phyloP scores from a whole-genome alignment of 2,329 filamentous ascomycete species.

The Blastomyces parvus region DNA sequence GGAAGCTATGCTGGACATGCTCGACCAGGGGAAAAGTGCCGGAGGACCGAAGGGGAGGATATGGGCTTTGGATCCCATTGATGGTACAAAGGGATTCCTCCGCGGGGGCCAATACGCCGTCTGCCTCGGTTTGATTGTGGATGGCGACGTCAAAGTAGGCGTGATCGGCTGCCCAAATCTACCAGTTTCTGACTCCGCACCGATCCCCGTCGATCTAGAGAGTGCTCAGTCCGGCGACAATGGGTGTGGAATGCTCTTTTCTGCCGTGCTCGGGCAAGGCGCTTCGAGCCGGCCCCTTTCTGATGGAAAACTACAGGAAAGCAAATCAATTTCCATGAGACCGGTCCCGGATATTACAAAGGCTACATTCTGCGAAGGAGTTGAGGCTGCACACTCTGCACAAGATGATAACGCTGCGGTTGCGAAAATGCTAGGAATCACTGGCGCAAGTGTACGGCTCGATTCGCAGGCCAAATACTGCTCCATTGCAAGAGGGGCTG shows the following conservation, averaged over 20 bases:
- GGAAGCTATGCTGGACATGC: slow-evolving; percentile 51
- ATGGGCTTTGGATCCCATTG: slow-evolving; percentile 95
- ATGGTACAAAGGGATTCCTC: slow-evolving; percentile 95
- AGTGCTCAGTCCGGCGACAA: slow-evolving; percentile 62
- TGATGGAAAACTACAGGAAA: slow-evolving; percentile 33
- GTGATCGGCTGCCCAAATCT: slow-evolving; percentile 94
- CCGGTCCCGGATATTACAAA: slow-evolving; percentile 61
- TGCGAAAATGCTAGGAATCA: slow-evolving; percentile 76
- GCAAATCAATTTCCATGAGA: slow-evolving; percentile 69
- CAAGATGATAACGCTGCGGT: slow-evolving; percentile 83
- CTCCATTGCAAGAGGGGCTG: slow-evolving; percentile 84
- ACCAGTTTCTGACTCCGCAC: slow-evolving; percentile 68
- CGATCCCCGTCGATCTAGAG: slow-evolving; percentile 62
- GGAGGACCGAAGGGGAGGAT: slow-evolving; percentile 49
- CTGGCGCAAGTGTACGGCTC: slow-evolving; percentile 81
- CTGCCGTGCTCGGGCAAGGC: slow-evolving; percentile 68
- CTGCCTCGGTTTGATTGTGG: slow-evolving; percentile 81
- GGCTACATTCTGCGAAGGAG: slow-evolving; percentile 92
- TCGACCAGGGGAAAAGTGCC: slow-evolving; percentile 44
- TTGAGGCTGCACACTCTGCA: slow-evolving; percentile 84
- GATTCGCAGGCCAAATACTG: slow-evolving; percentile 98
- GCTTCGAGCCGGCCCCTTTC: slow-evolving; percentile 71
- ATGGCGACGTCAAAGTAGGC: slow-evolving; percentile 87
- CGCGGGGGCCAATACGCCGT: slow-evolving; percentile 95
- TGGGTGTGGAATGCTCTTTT: slow-evolving; percentile 79